phyloP scores from a whole-genome alignment of 1,284 basidiomycete species.

The Spongispora temasekensis region DNA sequence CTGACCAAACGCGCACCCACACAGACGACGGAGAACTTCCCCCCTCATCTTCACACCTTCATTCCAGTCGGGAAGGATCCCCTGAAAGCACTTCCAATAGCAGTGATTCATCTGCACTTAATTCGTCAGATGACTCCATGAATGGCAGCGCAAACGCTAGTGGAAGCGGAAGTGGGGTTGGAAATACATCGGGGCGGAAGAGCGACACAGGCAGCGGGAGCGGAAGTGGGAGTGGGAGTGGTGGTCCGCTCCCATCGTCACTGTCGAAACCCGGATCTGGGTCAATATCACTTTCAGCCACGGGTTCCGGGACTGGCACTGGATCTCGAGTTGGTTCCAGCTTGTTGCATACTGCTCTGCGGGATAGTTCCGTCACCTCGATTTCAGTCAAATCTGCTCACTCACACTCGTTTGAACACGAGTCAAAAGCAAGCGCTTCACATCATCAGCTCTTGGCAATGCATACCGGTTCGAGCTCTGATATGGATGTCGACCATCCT shows the following conservation, averaged over 20 bases:
- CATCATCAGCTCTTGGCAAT: conserved; percentile 9
- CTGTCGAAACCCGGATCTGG: conserved; percentile 21
- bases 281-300: conserved; percentile 27
- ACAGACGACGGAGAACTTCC: conserved; percentile 6
- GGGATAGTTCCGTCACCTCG: conserved; percentile 34
- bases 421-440: conserved; percentile 2
- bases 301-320: conserved; percentile 28
- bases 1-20: conserved; percentile 22
- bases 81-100: conserved; percentile 28
- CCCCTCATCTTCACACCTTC: conserved; percentile 4
- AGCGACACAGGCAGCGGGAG: conserved; percentile 15
- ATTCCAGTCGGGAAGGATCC: conserved; percentile 20
- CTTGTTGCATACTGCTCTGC: conserved; percentile 23
- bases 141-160: conserved; percentile 12
- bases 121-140: conserved; percentile 30
- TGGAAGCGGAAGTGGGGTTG: conserved; percentile 10
- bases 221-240: conserved; percentile 12
- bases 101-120: conserved; percentile 24
- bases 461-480: conserved; percentile 9
- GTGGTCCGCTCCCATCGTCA: conserved; percentile 12
- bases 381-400: conserved; percentile 27
- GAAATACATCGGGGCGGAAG: conserved; percentile 7
- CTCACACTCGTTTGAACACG: conserved; percentile 14
- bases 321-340: conserved; percentile 30
- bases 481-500: conserved; percentile 34